A percentile compares a stretch with the other conserved stretches of the same genome.
Conservation (phyloP, 2,329 filamentous ascomycete genomes). For the Pseudovirgaria hyperparasitica region DNA sequence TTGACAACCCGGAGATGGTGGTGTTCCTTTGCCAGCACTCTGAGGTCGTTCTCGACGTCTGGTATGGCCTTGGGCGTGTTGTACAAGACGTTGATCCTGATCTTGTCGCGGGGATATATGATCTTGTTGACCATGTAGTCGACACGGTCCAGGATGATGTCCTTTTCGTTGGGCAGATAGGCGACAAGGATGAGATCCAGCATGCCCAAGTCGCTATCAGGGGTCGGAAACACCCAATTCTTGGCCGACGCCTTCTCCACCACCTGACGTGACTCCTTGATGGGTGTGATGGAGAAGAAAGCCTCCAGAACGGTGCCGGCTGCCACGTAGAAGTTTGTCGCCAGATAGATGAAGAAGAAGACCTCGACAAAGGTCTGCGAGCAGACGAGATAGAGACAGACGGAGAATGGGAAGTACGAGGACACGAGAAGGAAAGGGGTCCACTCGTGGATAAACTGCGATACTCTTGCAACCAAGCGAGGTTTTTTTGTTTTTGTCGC, state of each 20-base stretch:
- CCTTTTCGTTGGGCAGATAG: slow-evolving; percentile 38
- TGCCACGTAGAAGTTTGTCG: slow-evolving; percentile 33
- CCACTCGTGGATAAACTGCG: slow-evolving; percentile 25
- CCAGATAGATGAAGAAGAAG: slow-evolving; percentile 33
- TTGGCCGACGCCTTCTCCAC: slow-evolving; percentile 25
- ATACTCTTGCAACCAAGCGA: slow-evolving; percentile 9
- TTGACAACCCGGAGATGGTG: slow-evolving; percentile 33
- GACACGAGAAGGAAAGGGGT: slow-evolving; percentile 28
- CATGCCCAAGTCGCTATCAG: slow-evolving; percentile 27
- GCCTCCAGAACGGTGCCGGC: slow-evolving; percentile 29
- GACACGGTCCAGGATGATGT: slow-evolving; percentile 36
- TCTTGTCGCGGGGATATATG: slow-evolving; percentile 31
- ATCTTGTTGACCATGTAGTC: slow-evolving; percentile 35
- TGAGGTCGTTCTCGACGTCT: slow-evolving; percentile 31
- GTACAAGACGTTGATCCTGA: slow-evolving; percentile 37
- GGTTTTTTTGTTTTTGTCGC: too few relatives aligned
- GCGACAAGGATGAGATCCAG: slow-evolving; percentile 37
- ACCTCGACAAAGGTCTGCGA: slow-evolving; percentile 22
- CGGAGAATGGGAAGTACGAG: slow-evolving; percentile 30
- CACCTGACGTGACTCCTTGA: slow-evolving; percentile 22
- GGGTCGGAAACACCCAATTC: slow-evolving; percentile 29
- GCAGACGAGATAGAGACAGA: slow-evolving; percentile 29
- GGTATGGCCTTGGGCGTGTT: slow-evolving; percentile 36
- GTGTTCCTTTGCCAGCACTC: slow-evolving; percentile 23
- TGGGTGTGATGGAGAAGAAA: slow-evolving; percentile 25